Evolutionary conservation across 164 flowering plant genomes (phyloP).

Genomic region (Liriodendron chinense): DNA sequence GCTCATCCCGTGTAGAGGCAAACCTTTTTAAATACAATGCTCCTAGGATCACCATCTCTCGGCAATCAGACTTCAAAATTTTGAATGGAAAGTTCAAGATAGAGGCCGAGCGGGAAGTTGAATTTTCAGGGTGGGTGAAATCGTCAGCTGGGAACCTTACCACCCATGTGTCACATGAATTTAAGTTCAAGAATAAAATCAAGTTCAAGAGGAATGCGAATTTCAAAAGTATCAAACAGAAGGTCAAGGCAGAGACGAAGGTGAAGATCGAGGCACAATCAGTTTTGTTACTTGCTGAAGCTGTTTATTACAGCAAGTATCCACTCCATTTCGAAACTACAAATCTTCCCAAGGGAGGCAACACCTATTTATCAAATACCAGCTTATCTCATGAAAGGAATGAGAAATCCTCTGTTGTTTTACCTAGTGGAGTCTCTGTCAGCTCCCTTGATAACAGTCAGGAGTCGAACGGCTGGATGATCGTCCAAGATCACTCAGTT

Average conservation of each 20-base stretch:
- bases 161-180: constrained; percentile 27
- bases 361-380: constrained; percentile 30
- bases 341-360: constrained; percentile 32
- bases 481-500: constrained; percentile 63
- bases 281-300: constrained; percentile 20
- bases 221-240: constrained; percentile 46
- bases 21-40: constrained; percentile 12
- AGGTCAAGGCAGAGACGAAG: constrained; percentile 30
- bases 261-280: constrained; percentile 18
- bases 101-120: constrained; percentile 30
- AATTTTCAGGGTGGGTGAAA: constrained; percentile 59
- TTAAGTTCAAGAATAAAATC: constrained; percentile 43
- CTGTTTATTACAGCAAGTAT: constrained; percentile 22
- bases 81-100: constrained; percentile 60
- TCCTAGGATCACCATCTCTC: constrained; percentile 19
- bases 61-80: constrained; percentile 17
- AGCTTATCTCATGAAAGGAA: constrained; percentile 37
- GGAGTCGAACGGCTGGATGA: constrained; percentile 62
- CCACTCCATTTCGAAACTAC: constrained; percentile 40
- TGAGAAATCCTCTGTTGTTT: constrained; percentile 22
- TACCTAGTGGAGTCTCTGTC: constrained; percentile 3
- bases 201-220: constrained; percentile 41
- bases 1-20: constrained; percentile 35
- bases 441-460: constrained; percentile 40
- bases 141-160: constrained; percentile 59